Conservation (phyloP, 2,329 filamentous ascomycete species). For the Trichoderma atroviride region DNA sequence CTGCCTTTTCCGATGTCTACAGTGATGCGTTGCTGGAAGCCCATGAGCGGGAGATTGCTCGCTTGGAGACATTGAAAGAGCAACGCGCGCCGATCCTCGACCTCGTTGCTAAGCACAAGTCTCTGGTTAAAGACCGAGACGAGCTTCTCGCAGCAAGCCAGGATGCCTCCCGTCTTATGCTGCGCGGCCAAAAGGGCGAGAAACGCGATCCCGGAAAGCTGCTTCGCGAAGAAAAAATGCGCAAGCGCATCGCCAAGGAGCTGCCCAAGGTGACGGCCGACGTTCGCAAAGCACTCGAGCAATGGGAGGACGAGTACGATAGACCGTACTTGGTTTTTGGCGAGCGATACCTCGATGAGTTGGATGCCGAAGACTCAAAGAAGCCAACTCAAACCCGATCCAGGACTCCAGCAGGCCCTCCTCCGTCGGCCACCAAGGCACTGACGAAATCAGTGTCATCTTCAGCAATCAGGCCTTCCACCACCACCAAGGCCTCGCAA, state of each 20-base stretch:
- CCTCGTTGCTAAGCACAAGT: conserved; percentile 81
- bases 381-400: conserved; percentile 60
- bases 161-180: conserved; percentile 91
- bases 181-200: conserved; percentile 89
- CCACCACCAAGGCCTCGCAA: conserved; percentile 36
- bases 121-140: conserved; percentile 81
- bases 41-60: conserved; percentile 86
- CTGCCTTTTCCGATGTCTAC: conserved; percentile 95
- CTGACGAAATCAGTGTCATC: conserved; percentile 12
- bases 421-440: conserved; percentile 49
- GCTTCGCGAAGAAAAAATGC: conserved; percentile 95
- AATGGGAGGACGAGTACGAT: conserved; percentile 93
- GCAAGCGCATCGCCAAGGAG: conserved; percentile 95
- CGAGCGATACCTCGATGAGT: conserved; percentile 82
- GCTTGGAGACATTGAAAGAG: conserved; percentile 79
- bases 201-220: conserved; percentile 92
- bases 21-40: conserved; percentile 93
- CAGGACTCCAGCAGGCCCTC: conserved; percentile 72
- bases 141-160: conserved; percentile 89
- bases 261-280: conserved; percentile 87
- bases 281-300: conserved; percentile 77
- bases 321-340: conserved; percentile 92
- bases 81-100: conserved; percentile 83
- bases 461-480: conserved; percentile 3
- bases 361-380: conserved; percentile 66